phyloP scores from a whole-genome alignment of 345 rosid genomes.

The Eucalyptus cladocalyx region DNA sequence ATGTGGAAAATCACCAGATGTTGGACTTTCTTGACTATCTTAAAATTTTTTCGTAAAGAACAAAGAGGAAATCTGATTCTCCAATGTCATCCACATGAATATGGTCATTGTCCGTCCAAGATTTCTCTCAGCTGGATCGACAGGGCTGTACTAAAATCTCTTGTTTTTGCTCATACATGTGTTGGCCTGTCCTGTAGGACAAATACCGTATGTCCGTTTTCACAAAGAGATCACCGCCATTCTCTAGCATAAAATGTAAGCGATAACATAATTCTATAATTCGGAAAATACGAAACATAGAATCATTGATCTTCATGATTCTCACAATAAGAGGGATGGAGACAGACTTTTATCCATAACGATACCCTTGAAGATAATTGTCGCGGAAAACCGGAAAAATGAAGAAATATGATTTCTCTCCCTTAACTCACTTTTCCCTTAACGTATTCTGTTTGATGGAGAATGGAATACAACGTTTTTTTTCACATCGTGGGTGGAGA shows the following conservation, averaged over 20 bases:
- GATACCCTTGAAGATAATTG: too few species aligned
- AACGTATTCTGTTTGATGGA: too few species aligned
- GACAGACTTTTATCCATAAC: too few species aligned
- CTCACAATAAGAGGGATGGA: too few species aligned
- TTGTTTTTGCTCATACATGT: not conserved
- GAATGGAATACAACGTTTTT: too few species aligned
- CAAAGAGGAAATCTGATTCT: not conserved
- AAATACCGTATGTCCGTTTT: not conserved
- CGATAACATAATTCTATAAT: too few species aligned
- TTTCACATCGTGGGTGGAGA: too few species aligned
- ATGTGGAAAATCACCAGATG: not conserved
- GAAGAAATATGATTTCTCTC: too few species aligned
- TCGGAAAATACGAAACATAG: too few species aligned
- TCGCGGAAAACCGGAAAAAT: too few species aligned
- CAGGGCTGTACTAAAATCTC: not conserved
- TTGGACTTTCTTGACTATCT: not conserved
- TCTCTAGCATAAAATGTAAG: not conserved
- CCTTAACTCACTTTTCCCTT: too few species aligned
- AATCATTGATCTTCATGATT: too few species aligned
- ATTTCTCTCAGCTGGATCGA: not conserved
- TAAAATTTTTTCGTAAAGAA: not conserved
- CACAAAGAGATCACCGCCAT: not conserved
- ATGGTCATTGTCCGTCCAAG: not conserved
- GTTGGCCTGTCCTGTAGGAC: not conserved
- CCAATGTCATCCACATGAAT: not conserved